Conservation (phyloP, 2,329 filamentous ascomycete species). For the Sarocladium oryzae region DNA sequence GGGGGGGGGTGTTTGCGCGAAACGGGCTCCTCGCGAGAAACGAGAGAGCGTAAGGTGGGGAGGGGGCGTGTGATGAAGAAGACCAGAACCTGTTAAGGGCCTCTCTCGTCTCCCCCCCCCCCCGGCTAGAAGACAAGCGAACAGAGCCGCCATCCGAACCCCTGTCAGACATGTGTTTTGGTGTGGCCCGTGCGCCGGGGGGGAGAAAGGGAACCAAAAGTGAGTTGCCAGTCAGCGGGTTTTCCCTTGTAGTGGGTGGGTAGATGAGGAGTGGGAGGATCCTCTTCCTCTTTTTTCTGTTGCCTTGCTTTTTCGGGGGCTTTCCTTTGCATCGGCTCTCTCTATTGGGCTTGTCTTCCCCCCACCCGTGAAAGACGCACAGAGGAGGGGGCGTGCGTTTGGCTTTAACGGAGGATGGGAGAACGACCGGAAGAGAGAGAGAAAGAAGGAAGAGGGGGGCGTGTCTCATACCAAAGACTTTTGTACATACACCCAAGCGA, state of each 20-base stretch:
- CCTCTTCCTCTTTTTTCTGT: not conserved
- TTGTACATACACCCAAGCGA: too few species aligned
- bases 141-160: conserved; percentile 11
- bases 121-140: conserved; percentile 10
- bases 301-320: not conserved
- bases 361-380: not conserved
- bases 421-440: not conserved
- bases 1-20: too few species aligned
- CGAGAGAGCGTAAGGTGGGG: not conserved
- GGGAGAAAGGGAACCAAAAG: not conserved
- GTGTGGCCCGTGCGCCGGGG: conserved; percentile 5
- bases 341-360: not conserved
- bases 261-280: not conserved
- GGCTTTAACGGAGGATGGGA: too few species aligned
- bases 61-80: not conserved
- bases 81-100: too few species aligned
- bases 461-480: too few species aligned
- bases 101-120: not conserved
- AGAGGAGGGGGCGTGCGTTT: not conserved
- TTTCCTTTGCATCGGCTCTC: conserved; percentile 1
- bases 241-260: conserved; percentile 3
- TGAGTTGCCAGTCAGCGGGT: not conserved
- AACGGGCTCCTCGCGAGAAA: too few species aligned
- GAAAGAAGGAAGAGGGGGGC: not conserved
- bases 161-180: conserved; percentile 13